Evolutionary conservation across 2,329 filamentous ascomycete species (phyloP).

Genomic region (Lecanosticta acicola): DNA sequence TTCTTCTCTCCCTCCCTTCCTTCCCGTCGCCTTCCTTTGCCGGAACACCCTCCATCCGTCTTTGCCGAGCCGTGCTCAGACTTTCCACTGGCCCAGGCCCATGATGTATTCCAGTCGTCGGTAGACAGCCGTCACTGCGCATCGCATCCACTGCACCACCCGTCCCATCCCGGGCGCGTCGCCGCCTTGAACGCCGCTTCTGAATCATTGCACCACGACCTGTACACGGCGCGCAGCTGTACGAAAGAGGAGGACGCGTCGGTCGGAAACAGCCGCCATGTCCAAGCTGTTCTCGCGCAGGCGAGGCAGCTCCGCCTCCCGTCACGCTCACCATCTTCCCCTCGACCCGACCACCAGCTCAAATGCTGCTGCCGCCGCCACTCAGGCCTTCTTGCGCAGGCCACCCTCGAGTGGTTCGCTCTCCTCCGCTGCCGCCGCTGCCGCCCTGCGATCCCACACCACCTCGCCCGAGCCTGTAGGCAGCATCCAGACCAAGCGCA

Average conservation of each 20-base stretch:
- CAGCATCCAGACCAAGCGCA: conserved; percentile 83
- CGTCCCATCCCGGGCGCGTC: no score
- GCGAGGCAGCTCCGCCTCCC: conserved; percentile 16
- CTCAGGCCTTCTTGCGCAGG: conserved; percentile 70
- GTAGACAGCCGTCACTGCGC: no score
- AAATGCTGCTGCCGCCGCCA: conserved; percentile 68
- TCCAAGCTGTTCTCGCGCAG: conserved; percentile 13
- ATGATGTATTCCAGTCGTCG: no score
- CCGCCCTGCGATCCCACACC: conserved; percentile 72
- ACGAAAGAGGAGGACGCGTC: no score
- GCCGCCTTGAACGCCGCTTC: no score
- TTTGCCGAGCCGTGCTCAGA: no score
- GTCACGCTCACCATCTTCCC: conserved; percentile 13
- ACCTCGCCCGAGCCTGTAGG: conserved; percentile 73
- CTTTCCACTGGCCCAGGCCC: no score
- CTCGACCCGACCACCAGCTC: conserved; percentile 62
- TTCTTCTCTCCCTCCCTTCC: no score
- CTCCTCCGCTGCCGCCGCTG: conserved; percentile 79
- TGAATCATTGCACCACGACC: background rate
- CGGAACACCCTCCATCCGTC: no score
- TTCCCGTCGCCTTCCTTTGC: no score
- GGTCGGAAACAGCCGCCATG: background rate
- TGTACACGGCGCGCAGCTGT: no score
- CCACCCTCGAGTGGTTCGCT: conserved; percentile 60
- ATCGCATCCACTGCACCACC: no score